Evolutionary conservation across 2,329 filamentous ascomycete genomes (phyloP).

Genomic region (Exophiala sp.): DNA sequence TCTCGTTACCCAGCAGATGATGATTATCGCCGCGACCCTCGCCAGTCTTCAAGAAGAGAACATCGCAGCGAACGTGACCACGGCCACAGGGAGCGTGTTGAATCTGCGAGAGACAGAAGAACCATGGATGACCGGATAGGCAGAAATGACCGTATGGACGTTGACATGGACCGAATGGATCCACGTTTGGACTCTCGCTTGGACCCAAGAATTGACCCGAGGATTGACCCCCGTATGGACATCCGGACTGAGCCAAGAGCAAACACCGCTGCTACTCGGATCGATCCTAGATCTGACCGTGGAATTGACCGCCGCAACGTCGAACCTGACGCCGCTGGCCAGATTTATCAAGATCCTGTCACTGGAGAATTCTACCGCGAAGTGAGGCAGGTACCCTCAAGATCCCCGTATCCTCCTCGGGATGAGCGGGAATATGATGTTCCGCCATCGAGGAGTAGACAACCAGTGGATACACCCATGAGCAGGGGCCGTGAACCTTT

Average conservation of each 20-base stretch:
- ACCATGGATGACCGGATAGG: conserved; percentile 15
- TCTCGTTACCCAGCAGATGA: conserved; percentile 23
- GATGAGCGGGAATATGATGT: conserved; percentile 32
- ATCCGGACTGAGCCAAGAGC: conserved; percentile 17
- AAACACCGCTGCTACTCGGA: conserved; percentile 14
- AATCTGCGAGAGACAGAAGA: conserved; percentile 17
- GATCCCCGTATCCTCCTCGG: conserved; percentile 23
- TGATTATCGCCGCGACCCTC: conserved; percentile 21
- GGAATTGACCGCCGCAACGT: conserved; percentile 11
- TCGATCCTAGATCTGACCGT: conserved; percentile 21
- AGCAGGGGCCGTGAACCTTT: conserved; percentile 17
- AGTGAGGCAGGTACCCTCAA: conserved; percentile 12
- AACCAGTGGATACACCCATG: conserved; percentile 34
- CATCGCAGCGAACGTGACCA: neutral
- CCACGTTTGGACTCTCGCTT: conserved; percentile 8
- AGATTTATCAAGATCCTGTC: conserved; percentile 13
- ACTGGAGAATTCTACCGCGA: conserved; percentile 22
- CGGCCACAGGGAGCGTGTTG: conserved; percentile 5
- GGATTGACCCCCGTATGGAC: conserved; percentile 10
- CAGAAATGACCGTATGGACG: conserved; percentile 20
- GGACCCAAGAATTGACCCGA: conserved; percentile 9
- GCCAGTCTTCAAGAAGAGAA: conserved; percentile 17
- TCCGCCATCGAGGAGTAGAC: conserved; percentile 31
- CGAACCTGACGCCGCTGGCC: conserved; percentile 10
- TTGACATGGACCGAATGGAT: conserved; percentile 18